Evolutionary conservation across 2,329 filamentous ascomycete species (phyloP).

Genomic region (Calonectria leucothoes): DNA sequence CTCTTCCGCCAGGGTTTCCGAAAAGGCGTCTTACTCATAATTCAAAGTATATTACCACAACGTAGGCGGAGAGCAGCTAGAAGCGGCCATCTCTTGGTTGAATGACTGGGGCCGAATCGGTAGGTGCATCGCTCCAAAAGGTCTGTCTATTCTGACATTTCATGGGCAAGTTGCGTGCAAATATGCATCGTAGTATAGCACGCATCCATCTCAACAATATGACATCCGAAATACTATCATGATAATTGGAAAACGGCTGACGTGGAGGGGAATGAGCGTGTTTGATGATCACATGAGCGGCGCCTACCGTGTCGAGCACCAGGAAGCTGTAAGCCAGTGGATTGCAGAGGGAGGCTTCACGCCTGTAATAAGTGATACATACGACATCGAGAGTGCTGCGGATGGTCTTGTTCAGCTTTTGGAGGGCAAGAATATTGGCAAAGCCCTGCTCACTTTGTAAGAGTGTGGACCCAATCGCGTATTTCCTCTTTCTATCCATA

Average conservation of each 20-base stretch:
- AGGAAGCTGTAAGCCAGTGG: slow-evolving; percentile 80
- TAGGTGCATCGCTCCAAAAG: background rate
- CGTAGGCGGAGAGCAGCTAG: slow-evolving; percentile 79
- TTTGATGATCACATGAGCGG: slow-evolving; percentile 4
- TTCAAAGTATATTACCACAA: slow-evolving; percentile 78
- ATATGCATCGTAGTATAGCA: slow-evolving; percentile 3
- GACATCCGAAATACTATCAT: slow-evolving; percentile 5
- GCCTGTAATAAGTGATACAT: slow-evolving; percentile 73
- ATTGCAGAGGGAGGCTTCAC: slow-evolving; percentile 80
- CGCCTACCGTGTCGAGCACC: slow-evolving; percentile 62
- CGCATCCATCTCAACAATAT: background rate
- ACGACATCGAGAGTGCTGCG: slow-evolving; percentile 81
- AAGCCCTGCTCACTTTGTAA: slow-evolving; percentile 4
- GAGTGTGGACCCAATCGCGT: background rate
- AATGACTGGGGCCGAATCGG: slow-evolving; percentile 5
- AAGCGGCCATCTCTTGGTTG: slow-evolving; percentile 52
- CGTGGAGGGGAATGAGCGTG: slow-evolving; percentile 2
- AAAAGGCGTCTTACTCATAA: background rate
- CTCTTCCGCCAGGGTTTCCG: no score
- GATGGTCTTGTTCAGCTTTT: slow-evolving; percentile 81
- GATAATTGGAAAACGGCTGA: slow-evolving; percentile 5
- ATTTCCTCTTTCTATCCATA: no score
- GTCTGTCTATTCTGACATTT: background rate
- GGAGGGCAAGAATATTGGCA: slow-evolving; percentile 70
- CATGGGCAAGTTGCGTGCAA: background rate